Evolutionary conservation across 1,284 basidiomycete species (phyloP).

Genomic region (Cryptococcus sp.): DNA sequence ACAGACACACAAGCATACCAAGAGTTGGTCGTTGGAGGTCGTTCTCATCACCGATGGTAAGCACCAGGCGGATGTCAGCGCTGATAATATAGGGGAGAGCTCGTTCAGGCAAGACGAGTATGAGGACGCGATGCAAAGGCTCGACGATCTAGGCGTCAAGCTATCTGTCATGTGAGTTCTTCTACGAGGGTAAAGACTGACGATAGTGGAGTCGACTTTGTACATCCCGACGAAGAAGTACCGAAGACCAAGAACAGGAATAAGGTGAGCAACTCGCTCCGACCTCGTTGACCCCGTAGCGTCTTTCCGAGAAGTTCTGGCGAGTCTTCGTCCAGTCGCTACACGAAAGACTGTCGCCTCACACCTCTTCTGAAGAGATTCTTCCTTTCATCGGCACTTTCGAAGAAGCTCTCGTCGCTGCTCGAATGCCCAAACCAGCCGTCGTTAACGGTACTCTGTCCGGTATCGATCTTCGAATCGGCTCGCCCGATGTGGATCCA

Average conservation of each 20-base stretch:
- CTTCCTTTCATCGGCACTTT: constrained; percentile 62
- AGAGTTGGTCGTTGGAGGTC: constrained; percentile 77
- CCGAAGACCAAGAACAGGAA: constrained; percentile 34
- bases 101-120: constrained; percentile 54
- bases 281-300: constrained; percentile 52
- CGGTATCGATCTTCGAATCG: constrained; percentile 64
- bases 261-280: constrained; percentile 27
- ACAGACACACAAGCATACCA: constrained; percentile 51
- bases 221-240: constrained; percentile 20
- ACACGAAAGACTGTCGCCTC: constrained; percentile 43
- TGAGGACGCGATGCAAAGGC: constrained; percentile 59
- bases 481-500: constrained; percentile 59
- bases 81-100: constrained; percentile 46
- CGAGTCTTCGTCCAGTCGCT: constrained; percentile 51
- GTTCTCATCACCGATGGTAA: constrained; percentile 75
- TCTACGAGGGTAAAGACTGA: not conserved
- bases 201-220: constrained; percentile 34
- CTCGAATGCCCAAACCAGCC: constrained; percentile 64
- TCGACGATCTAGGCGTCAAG: constrained; percentile 58
- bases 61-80: constrained; percentile 60
- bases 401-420: constrained; percentile 62
- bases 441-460: constrained; percentile 61
- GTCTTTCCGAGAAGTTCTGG: constrained; percentile 72
- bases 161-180: constrained; percentile 54
- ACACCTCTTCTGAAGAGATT: constrained; percentile 39